Evolutionary conservation across 148 eudicot genomes (phyloP), one percentile per base, ranked within the genome.

Genomic region (Talinum fruticosum): DNA sequence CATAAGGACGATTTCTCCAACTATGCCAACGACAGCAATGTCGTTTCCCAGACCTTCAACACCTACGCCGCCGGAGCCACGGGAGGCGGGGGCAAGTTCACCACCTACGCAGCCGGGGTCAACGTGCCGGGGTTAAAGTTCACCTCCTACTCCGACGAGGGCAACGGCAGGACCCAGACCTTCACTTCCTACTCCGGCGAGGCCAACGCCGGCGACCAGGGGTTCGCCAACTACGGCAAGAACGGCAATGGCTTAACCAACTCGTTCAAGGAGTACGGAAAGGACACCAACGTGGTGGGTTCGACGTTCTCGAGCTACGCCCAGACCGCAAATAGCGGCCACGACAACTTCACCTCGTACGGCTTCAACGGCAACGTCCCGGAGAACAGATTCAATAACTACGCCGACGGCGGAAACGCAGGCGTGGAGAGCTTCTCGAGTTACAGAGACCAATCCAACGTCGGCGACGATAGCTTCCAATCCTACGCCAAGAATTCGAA

Each of bases 41-140:
- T 89, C 4, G 33, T 76, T 0, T 85, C 84, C 32, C 88, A 90
- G 73, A 64, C 79, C 4, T 92, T 92, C 79, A 86, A 87, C 73
- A 80, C 86, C 14, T 92, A 92, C 75, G 94, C 87, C 18, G 78
- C 89, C 10, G 78, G 85, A 1, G 86, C 94, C 8, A 86, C 87
- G 18, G 91, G 92, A 8, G 94, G 97, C 28, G 29, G 73, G 3
- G 94, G 92, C 4, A 66, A 75, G 18, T 92, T 92, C 83, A 81
- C 45, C 3, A 34, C 36, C 0, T 92, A 92, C 79, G 81, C 84
- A 6, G 51, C 77, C 1, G 29, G 59, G 0, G 87, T 85, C 1
- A 90, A 92, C 57, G 82, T 75, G 5, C 94, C 94, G 0, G 83
- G 86, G 18, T 76, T 90, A 16, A 30, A 79, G 10, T 92, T 92